Evolutionary conservation across 345 rosid species (phyloP).

Genomic region (Sisymbrium altissimum): DNA sequence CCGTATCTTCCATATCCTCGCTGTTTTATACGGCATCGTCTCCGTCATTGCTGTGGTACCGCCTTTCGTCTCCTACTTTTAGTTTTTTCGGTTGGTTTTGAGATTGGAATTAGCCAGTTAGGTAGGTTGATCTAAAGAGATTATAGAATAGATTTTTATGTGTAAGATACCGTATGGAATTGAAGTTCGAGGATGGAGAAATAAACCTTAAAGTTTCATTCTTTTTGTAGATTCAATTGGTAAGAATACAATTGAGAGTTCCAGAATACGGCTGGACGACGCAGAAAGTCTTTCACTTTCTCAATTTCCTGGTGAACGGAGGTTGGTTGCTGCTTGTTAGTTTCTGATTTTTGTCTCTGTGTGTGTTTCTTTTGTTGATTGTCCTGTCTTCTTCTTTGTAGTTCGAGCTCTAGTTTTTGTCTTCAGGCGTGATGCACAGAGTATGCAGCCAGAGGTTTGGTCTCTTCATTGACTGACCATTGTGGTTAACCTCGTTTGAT

Average conservation of each 20-base stretch:
- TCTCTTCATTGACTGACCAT: background rate
- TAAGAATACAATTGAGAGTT: conserved; percentile 78
- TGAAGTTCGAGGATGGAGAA: background rate
- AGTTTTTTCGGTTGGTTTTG: background rate
- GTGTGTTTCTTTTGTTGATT: background rate
- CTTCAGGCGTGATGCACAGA: conserved; percentile 59
- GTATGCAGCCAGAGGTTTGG: conserved; percentile 58
- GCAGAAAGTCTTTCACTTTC: conserved; percentile 90
- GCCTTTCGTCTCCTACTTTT: background rate
- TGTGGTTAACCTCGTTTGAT: background rate
- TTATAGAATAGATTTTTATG: background rate
- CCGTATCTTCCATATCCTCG: conserved; percentile 44
- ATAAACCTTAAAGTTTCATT: background rate
- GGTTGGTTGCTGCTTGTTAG: conserved; percentile 31
- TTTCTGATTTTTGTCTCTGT: background rate
- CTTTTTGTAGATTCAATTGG: conserved; percentile 60
- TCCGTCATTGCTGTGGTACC: conserved; percentile 57
- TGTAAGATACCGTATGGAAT: background rate
- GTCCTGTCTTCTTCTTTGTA: conserved; percentile 26
- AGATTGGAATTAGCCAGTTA: background rate
- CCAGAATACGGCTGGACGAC: conserved; percentile 97
- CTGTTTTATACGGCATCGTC: conserved; percentile 48
- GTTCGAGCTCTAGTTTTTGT: conserved; percentile 71
- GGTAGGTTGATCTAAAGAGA: background rate
- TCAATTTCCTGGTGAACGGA: conserved; percentile 89